A percentile compares a stretch with the other conserved stretches of the same genome.
phyloP scores from a whole-genome alignment of 345 rosid genomes.

The Hevea brasiliensis region DNA sequence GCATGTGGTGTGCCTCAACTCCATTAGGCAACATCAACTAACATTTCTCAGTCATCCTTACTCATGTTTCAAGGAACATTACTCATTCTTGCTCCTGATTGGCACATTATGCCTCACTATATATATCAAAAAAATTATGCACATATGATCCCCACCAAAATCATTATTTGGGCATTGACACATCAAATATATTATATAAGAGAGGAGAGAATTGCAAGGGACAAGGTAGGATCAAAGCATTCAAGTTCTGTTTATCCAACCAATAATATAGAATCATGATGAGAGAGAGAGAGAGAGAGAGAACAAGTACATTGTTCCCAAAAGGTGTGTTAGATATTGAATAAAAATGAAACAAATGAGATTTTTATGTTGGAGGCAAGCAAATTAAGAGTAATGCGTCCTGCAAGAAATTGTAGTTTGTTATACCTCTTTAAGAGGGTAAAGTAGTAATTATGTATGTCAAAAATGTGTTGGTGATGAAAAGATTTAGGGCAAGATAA shows the following conservation, averaged over 20 bases:
- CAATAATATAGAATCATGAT: conserved; percentile 9
- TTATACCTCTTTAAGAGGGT: background rate
- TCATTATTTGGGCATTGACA: conserved; percentile 4
- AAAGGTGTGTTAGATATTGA: conserved; percentile 4
- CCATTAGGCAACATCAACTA: conserved; percentile 21
- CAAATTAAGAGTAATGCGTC: background rate
- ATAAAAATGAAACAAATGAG: conserved; percentile 8
- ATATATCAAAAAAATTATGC: too few species aligned
- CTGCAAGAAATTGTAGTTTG: background rate
- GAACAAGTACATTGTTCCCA: background rate
- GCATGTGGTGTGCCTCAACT: conserved; percentile 31
- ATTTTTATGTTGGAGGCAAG: conserved; percentile 8
- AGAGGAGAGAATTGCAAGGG: background rate
- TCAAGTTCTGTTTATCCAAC: conserved; percentile 11
- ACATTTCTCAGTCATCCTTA: conserved; percentile 16
- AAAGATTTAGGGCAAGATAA: background rate
- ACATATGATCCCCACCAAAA: conserved; percentile 16
- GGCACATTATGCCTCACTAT: conserved; percentile 17
- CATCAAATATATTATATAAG: background rate
- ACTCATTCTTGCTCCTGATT: conserved; percentile 25
- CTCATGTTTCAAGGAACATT: conserved; percentile 25
- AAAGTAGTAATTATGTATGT: too few species aligned
- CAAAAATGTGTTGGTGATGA: background rate
- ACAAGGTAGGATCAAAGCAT: conserved; percentile 5
- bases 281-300: background rate